Evolutionary conservation across 441 rosid species (phyloP).

Genomic region (Erodium trifolium): DNA sequence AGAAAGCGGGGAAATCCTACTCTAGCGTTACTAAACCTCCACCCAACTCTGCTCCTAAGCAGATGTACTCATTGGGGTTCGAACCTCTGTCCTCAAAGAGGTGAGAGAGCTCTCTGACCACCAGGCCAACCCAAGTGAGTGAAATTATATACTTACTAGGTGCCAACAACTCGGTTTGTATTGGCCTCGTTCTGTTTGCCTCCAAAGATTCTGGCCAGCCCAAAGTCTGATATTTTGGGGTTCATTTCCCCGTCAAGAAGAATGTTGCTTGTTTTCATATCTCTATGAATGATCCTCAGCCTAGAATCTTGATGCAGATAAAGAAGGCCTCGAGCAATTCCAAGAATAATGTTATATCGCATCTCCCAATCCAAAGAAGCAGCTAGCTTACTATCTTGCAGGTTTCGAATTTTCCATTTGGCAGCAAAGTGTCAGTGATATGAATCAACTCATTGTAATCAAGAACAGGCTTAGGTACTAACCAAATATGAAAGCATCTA

Average conservation of each 20-base stretch:
- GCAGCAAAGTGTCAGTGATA: too few species aligned
- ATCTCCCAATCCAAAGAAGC: slow-evolving; percentile 34
- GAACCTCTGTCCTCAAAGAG: too few species aligned
- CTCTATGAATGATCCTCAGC: slow-evolving; percentile 45
- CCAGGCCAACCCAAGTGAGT: too few species aligned
- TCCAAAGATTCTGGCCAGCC: slow-evolving; percentile 43
- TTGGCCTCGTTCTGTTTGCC: slow-evolving; percentile 48
- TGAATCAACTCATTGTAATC: too few species aligned
- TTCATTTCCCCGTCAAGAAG: slow-evolving; percentile 38
- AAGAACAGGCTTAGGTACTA: not conserved
- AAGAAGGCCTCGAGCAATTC: slow-evolving; percentile 51
- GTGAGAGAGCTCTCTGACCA: too few species aligned
- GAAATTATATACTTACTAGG: slow-evolving; percentile 37
- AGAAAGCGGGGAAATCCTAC: too few species aligned
- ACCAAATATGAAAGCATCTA: slow-evolving; percentile 55
- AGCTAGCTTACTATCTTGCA: slow-evolving; percentile 32
- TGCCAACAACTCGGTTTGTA: slow-evolving; percentile 52
- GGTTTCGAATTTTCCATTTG: slow-evolving; percentile 1
- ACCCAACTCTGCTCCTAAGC: not conserved
- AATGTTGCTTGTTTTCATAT: slow-evolving; percentile 40
- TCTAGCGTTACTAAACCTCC: too few species aligned
- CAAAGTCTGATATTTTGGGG: slow-evolving; percentile 47
- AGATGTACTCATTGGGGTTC: too few species aligned
- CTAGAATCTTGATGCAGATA: slow-evolving; percentile 74
- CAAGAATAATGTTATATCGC: slow-evolving; percentile 43